Base-by-base conservation (phyloP, 768 basidiomycete genomes). In the Amanita pallidorosea region DNA sequence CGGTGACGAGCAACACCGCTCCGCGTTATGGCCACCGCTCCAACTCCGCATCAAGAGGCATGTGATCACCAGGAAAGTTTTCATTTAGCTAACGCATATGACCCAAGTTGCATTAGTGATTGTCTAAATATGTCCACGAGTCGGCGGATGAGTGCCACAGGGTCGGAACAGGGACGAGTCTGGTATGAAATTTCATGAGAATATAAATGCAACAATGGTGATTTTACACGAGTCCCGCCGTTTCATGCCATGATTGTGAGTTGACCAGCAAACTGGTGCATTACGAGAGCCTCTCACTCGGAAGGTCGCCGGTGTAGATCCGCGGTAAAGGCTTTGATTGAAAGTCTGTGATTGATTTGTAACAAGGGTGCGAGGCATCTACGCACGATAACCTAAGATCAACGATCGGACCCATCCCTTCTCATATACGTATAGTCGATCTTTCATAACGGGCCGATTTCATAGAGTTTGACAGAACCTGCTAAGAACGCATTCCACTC, bases 401-500 rank as follows among this genome's bases (percentile, higher is more conserved):
- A 43, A 43, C 43, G 43, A 44, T 44, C 43, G 43, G 43, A 7
- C 43, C 43, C 29, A n/a, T 22, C n/a, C 25, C 31, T 47, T 47
- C 46, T 36, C 47, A 48, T 25, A 20, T 27, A 48, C 47, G 34
- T 27, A 48, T 48, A 48, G 36, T 35, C 25, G 36, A 48, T 48
- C 36, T 48, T 48, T 48, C 47, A 36, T 36, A 36, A 20, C 35
- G 47, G 47, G 25, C 47, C 47, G 47, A 48, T 38, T 27, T 48
- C 47, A 38, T 48, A 37, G 34, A 48, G 18, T 37, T 48, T 38
- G 47, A 38, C 47, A 48, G 34, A 48, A 48, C 36, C 47, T 48
- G 47, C 36, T 48, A 38, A 48, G 8, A 25, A 38, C 29, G 23
- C 22, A 15, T 17, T 38, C 33, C 13, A 36, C 27, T 44, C 27